phyloP scores from a whole-genome alignment of 345 rosid species.

The Corchorus capsularis region DNA sequence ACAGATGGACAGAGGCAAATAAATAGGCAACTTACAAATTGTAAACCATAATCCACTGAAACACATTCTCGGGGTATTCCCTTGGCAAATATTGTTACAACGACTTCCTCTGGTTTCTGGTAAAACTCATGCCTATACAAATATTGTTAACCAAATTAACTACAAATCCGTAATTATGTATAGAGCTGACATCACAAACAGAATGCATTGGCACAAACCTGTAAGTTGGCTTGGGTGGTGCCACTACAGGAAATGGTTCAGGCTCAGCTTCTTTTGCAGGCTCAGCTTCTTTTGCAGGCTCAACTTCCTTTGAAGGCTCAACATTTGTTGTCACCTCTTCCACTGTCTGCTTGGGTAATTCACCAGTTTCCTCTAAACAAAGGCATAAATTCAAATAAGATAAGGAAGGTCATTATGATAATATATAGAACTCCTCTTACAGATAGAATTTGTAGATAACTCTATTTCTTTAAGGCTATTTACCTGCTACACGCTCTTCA shows the following conservation, averaged over 20 bases:
- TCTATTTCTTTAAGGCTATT: neutral
- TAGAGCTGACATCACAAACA: neutral
- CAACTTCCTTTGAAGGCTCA: conserved; percentile 20
- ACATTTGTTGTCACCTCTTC: conserved; percentile 22
- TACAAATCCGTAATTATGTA: neutral
- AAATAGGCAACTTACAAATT: conserved; percentile 53
- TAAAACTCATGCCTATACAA: conserved; percentile 72
- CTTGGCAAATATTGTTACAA: conserved; percentile 83
- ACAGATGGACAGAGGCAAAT: neutral
- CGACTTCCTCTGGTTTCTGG: conserved; percentile 92
- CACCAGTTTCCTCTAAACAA: conserved; percentile 43
- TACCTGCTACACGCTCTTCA: conserved; percentile 59
- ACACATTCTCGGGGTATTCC: conserved; percentile 63
- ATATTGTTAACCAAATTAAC: conserved; percentile 7
- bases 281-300: conserved; percentile 21
- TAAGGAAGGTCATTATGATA: neutral
- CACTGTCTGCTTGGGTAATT: conserved; percentile 16
- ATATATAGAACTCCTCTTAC: neutral
- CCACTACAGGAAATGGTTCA: conserved; percentile 14
- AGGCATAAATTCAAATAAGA: conserved; percentile 4
- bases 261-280: neutral
- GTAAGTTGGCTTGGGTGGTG: conserved; percentile 47
- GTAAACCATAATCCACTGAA: conserved; percentile 77
- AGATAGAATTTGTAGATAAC: neutral
- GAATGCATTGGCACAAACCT: conserved; percentile 35